Evolutionary conservation across 176 grass and related monocot species (phyloP), one percentile per base, ranked within the genome.

Genomic region (Pontederia crassipes): DNA sequence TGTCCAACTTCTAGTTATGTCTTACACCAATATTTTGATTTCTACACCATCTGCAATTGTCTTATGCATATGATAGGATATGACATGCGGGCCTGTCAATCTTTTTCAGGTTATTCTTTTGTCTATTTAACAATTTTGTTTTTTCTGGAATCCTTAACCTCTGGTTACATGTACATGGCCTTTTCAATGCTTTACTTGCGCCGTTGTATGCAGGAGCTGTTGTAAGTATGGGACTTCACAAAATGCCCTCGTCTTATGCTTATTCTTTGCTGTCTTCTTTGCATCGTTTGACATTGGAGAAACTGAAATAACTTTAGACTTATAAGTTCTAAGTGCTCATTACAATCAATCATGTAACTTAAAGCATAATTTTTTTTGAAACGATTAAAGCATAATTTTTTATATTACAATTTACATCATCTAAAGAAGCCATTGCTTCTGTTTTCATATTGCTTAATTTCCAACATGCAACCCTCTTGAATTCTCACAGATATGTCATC

Each of bases 181-280:
- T 97, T 69, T 97, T 97, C 84, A 97, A 97, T 75, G 84, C 87
- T 67, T 74, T 97, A 73, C 71, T 97, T 67, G 87, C 92, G 17
- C 87, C 92, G 40, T 84, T 97, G 57, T 97, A 97, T 74, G 85
- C 92, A 15, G 92, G 92, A 88, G 75, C 84, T 65, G 79, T 85
- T 87, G 92, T 91, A 88, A 84, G 13, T 75, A 12, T 17, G 52
- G 0, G 10, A 50, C 17, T 65, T 12, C 4, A 12, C 10, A 65
- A 65, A 24, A 40, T 40, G 32, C 32, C 32, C 32, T 40, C 20
- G 20, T 24, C 32, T 40, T 40, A 40, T 40, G 32, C 32, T 40
- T 40, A 4, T 40, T 0, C 6, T 52, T 78, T 32, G 16, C 56
- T 55, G 18, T 62, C 7, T 79, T 78, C 11, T 70, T 17, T 8